A percentile compares a stretch with the other conserved stretches of the same genome.
Conservation (phyloP, 176 grass and related monocot genomes). For the Zoysia pacifica region DNA sequence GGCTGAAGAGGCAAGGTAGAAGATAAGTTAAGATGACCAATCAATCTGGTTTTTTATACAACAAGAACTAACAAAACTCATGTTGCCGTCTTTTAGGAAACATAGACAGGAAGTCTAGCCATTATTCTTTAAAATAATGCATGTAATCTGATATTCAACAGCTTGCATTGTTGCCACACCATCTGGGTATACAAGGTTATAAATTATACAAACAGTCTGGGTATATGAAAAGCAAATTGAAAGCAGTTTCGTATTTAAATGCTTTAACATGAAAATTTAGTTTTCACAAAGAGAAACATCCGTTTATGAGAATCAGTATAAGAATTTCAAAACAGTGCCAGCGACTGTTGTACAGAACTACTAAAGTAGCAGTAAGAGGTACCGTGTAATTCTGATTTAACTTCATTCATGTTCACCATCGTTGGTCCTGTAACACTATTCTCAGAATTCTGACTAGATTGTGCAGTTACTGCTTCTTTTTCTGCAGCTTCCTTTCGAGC, state of each 20-base stretch:
- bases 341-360: neutral
- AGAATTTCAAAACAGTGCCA: neutral
- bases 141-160: neutral
- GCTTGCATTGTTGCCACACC: neutral
- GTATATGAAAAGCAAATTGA: neutral
- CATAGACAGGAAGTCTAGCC: no score
- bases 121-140: neutral
- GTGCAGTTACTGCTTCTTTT: slow-evolving; percentile 34
- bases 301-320: neutral
- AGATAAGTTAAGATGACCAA: neutral
- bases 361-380: neutral
- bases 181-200: neutral
- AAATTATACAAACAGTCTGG: neutral
- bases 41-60: slow-evolving; percentile 8
- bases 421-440: slow-evolving; percentile 28
- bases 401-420: neutral
- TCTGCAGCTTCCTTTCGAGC: slow-evolving; percentile 71
- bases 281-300: neutral
- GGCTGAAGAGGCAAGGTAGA: neutral
- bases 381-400: neutral
- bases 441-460: slow-evolving; percentile 40
- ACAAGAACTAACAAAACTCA: neutral
- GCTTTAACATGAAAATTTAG: neutral
- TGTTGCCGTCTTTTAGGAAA: no score
- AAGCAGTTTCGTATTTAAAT: neutral